Evolutionary conservation across 2,329 filamentous ascomycete genomes (phyloP).

Genomic region (Berkeleyomyces basicola): DNA sequence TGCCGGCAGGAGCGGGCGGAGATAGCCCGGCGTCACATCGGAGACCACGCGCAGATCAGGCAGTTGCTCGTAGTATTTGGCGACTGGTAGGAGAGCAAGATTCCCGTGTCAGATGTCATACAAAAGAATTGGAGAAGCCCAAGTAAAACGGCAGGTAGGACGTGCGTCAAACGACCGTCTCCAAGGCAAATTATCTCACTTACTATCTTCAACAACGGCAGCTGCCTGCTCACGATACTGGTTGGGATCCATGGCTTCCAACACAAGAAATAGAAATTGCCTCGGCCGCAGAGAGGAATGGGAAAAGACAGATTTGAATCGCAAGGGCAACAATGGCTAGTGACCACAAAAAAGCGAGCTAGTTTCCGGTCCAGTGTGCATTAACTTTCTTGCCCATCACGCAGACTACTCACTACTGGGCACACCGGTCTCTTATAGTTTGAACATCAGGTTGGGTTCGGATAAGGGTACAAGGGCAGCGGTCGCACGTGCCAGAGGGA

Average conservation of each 20-base stretch:
- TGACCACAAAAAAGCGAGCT: too few species aligned
- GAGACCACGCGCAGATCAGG: conserved; percentile 56
- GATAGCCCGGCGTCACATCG: conserved; percentile 67
- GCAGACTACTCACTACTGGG: too few species aligned
- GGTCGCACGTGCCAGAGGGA: too few species aligned
- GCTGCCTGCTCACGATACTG: conserved; percentile 66
- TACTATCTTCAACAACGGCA: conserved; percentile 69
- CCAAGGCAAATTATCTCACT: conserved; percentile 20
- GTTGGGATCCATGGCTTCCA: conserved; percentile 50
- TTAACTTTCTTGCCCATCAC: too few species aligned
- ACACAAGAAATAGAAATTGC: not conserved
- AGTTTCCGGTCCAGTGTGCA: too few species aligned
- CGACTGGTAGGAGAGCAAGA: conserved; percentile 36
- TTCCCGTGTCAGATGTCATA: not conserved
- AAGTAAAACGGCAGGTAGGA: too few species aligned
- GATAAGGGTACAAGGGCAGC: too few species aligned
- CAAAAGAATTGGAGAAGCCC: too few species aligned
- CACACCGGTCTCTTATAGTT: too few species aligned
- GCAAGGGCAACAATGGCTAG: not conserved
- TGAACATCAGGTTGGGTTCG: too few species aligned
- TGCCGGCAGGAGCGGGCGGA: conserved; percentile 59
- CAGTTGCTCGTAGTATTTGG: conserved; percentile 67
- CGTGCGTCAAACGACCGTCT: too few species aligned
- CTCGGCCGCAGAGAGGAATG: not conserved
- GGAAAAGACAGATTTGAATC: not conserved